A percentile compares a stretch with the other conserved stretches of the same genome.
Conservation (phyloP, 2,329 filamentous ascomycete genomes). For the Penicillium sp. region DNA sequence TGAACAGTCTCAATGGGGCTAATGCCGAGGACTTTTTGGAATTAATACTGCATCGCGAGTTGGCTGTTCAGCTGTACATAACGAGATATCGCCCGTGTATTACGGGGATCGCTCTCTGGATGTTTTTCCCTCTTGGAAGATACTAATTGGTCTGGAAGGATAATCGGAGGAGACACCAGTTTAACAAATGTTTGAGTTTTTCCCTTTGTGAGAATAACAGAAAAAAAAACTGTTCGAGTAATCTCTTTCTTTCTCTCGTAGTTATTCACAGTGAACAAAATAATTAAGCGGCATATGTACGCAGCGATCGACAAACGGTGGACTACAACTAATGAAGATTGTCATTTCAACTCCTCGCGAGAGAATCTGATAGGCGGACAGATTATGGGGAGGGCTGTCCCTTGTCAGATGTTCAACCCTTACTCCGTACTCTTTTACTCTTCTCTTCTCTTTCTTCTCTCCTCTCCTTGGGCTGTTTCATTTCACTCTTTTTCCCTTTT, state of each 20-base stretch:
- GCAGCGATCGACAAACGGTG: conserved; percentile 23
- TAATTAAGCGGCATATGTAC: no score
- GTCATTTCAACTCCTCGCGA: conserved; percentile 10
- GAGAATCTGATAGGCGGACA: conserved; percentile 24
- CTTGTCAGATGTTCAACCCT: conserved; percentile 15
- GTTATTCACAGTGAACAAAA: no score
- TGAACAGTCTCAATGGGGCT: conserved; percentile 4
- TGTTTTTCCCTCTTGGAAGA: conserved; percentile 14
- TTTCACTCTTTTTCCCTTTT: not conserved
- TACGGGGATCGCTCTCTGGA: conserved; percentile 17
- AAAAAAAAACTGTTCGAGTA: conserved; percentile 14
- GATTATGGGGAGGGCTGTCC: conserved; percentile 6
- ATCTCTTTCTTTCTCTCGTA: not conserved
- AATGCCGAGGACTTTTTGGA: conserved; percentile 7
- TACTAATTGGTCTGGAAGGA: conserved; percentile 27
- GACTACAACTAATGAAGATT: conserved; percentile 22
- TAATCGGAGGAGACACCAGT: conserved; percentile 26
- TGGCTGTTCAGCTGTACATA: conserved; percentile 37
- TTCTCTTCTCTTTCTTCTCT: conserved; percentile 6
- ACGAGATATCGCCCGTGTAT: conserved; percentile 14
- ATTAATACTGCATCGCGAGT: conserved; percentile 17
- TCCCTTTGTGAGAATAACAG: conserved; percentile 32
- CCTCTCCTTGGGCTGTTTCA: conserved; percentile 20
- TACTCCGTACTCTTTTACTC: conserved; percentile 11
- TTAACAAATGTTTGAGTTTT: conserved; percentile 24